A percentile compares a stretch with the other conserved stretches of the same genome.
These are phyloP conservation scores for Setaria italica DNA, from an alignment of 202 grass and related monocot species.

Conservation along the genomic window DNA sequence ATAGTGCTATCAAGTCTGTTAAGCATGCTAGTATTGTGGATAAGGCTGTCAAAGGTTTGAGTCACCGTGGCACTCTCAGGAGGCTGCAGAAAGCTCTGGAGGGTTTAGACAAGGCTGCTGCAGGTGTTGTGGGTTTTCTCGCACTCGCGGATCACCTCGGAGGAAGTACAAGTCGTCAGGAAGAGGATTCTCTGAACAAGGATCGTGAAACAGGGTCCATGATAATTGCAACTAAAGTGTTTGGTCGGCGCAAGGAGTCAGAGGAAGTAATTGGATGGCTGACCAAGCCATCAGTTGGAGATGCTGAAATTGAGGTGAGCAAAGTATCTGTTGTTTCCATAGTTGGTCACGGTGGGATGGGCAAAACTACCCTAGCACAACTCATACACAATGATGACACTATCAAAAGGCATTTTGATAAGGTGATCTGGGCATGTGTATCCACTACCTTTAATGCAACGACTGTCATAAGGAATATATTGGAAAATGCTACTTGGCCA, in stretches of 20 bases:
- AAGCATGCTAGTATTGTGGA: not conserved
- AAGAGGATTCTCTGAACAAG: not conserved
- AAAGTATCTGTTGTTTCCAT: conserved; percentile 18
- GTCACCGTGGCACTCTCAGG: not conserved
- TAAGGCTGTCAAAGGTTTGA: not conserved
- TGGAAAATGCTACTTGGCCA: not conserved
- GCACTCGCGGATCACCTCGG: not conserved
- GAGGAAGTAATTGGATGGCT: conserved; percentile 32
- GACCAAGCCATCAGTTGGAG: not conserved
- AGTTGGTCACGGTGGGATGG: conserved; percentile 35
- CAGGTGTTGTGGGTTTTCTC: not conserved
- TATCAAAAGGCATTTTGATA: not conserved
- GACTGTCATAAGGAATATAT: not conserved
- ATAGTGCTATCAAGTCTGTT: conserved; percentile 14
- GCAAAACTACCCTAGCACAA: conserved; percentile 21
- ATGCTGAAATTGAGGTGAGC: not conserved
- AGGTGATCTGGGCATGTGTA: conserved; percentile 19
- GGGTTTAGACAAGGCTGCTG: conserved; percentile 35
- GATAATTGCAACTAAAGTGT: conserved; percentile 27
- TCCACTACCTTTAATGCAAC: conserved; percentile 10
- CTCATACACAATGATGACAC: not conserved
- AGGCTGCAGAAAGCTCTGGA: conserved; percentile 41
- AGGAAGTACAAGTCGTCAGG: no score
- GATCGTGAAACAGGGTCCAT: conserved; percentile 44
- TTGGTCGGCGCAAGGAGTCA: conserved; percentile 40